Percentiles rank a stretch among this genome's conserved stretches.
These are phyloP conservation scores for Canavalia ensiformis DNA, from an alignment of 306 rosid genomes.

Conservation along the genomic window DNA sequence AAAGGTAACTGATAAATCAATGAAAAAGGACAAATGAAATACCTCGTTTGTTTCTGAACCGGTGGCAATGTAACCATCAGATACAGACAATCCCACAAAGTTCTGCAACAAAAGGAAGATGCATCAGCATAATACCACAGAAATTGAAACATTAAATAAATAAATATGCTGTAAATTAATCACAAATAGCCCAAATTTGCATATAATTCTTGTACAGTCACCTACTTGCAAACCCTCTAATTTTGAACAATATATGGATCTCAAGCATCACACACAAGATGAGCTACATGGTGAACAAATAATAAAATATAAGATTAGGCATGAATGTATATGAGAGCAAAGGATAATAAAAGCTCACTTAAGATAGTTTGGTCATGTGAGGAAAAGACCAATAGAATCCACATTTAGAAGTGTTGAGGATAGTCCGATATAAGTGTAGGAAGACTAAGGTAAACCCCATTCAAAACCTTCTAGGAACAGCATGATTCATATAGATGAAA, in stretches of 20 bases:
- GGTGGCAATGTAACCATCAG: conserved; percentile 89
- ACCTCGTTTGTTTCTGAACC: conserved; percentile 97
- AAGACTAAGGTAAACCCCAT: background rate
- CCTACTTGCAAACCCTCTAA: background rate
- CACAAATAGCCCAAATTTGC: background rate
- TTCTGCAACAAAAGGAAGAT: conserved; percentile 68
- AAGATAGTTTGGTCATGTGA: background rate
- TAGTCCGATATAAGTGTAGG: background rate
- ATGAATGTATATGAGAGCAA: background rate
- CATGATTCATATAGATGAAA: background rate
- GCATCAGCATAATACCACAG: conserved; percentile 30
- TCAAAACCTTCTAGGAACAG: background rate
- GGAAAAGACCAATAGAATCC: background rate
- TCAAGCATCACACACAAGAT: background rate
- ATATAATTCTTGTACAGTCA: background rate
- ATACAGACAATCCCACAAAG: conserved; percentile 87
- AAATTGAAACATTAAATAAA: background rate
- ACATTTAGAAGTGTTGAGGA: background rate
- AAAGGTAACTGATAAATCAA: conserved; percentile 3
- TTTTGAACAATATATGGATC: conserved; percentile 6
- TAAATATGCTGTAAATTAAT: background rate
- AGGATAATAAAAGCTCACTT: background rate
- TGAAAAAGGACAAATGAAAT: conserved; percentile 7
- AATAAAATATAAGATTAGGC: background rate
- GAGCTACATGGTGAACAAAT: background rate